Base-by-base conservation (phyloP, 2,329 filamentous ascomycete species). In the Neofusicoccum umdonicola region DNA sequence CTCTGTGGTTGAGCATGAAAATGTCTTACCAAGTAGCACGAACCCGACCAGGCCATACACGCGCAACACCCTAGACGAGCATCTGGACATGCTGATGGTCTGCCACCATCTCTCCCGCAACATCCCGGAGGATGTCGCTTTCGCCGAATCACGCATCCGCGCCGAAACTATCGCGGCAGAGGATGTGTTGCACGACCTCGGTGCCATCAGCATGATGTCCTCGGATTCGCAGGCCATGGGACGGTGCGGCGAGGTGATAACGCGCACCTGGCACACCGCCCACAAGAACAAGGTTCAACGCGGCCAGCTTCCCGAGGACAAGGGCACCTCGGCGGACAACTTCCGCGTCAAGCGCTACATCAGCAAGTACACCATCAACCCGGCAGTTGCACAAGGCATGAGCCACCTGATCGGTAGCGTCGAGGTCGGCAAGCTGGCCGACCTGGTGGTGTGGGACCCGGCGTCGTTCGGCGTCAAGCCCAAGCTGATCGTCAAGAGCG, bases 71-170 rank as follows among this genome's bases (percentile, higher is more conserved):
- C 85, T 98, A 0, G 94, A 97, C 73, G 94, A 98, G 78, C 94
- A 98, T 79, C 86, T 97, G 13, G 94, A 98, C 80, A 98, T 98
- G 94, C 82, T 97, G 52, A 97, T 97, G 94, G 92, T 97, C 42
- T 98, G 94, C 82, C 94, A 98, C 77, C 94, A 98, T 74, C 82
- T 98, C 9, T 93, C 89, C 61, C 92, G 91, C 77, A 89, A 97
- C 78, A 97, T 97, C 66, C 92, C 93, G 65, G 94, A 98, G 80
- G 94, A 98, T 75, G 90, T 98, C 13, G 93, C 93, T 1, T 98
- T 98, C 73, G 94, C 94, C 54, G 94, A 98, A 80, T 92, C 88
- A 41, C 91, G 94, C 44, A 98, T 98, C 78, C 90, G 94, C 65
- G 92, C 92, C 68, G 93, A 98, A 80, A 98, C 94, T 41, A 98